Evolutionary conservation across 2,329 filamentous ascomycete genomes (phyloP), one percentile per base, ranked within the genome.

Genomic region (Leptographium procerum): DNA sequence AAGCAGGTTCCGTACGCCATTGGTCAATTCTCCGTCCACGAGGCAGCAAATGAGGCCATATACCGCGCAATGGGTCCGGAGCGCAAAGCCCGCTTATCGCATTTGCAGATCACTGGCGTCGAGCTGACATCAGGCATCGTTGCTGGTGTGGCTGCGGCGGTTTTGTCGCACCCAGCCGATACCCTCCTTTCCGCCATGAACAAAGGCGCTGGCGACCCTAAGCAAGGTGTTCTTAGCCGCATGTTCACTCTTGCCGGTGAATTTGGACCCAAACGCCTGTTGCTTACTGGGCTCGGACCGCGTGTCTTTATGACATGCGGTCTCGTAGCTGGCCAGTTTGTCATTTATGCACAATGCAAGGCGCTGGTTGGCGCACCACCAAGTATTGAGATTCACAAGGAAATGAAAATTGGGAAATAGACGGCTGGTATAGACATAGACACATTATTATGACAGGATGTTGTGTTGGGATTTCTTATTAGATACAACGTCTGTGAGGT

Each of bases 1-100:
- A 91, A 92, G 75, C 89, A 94, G 80, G 86, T 96, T 58, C 91
- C 91, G 22, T 96, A 95, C 77, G 95, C 91, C 65, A 90, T 95
- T 75, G 85, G 89, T 71, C 95, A 96, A 78, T 96, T 96, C 78
- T 89, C 91, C 65, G 90, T 92, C 58, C 94, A 89, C 79, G 91
- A 96, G 77, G 92, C 89, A 68, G 89, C 87, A 66, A 84, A 88
- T 68, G 89, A 95, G 74, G 69, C 80, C 65, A 82, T 91, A 72
- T 95, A 84, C 78, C 77, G 79, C 59, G 60, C 72, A 57, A 78
- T 95, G 69, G 88, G 91, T 69, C 77, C 75, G 16, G 76, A 80
- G 65, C 72, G 73, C 60, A 94, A 92, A 78, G 79, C 80, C 62
- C 81, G 76, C 64, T 77, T 89, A 66, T 86, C 85, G 60, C 79